Percentiles rank a stretch among this genome's conserved stretches.
phyloP scores from a whole-genome alignment of 768 basidiomycete species.

The Tubosaeta brunneosetosa region DNA sequence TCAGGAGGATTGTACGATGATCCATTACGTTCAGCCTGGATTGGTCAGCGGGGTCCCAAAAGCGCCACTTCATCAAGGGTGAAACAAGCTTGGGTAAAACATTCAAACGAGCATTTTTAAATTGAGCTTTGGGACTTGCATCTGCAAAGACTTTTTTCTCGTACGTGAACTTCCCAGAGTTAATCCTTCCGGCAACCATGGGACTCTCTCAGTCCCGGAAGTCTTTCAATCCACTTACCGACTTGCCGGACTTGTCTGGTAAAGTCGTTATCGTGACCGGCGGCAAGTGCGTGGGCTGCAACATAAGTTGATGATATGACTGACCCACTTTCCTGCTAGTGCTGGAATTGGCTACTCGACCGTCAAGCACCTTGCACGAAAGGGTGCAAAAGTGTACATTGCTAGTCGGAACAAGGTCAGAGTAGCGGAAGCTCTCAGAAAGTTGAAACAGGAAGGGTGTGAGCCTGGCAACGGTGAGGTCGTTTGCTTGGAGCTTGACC shows the following conservation, averaged over 20 bases:
- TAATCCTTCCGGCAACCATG: constrained; percentile 1
- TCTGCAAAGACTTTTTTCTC: background rate
- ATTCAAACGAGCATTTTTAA: background rate
- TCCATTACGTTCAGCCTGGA: too few relatives aligned
- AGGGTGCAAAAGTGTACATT: constrained; percentile 58
- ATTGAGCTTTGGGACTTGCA: background rate
- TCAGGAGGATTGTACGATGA: too few relatives aligned
- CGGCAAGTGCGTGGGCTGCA: constrained; percentile 39
- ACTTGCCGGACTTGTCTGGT: constrained; percentile 32
- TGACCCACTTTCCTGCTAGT: constrained; percentile 20
- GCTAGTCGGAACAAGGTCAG: constrained; percentile 45
- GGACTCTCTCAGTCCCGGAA: constrained; percentile 18
- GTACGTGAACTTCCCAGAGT: background rate
- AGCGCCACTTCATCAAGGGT: too few relatives aligned
- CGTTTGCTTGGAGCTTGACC: constrained; percentile 47
- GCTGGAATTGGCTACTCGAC: constrained; percentile 49
- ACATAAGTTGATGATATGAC: too few relatives aligned
- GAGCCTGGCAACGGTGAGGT: constrained; percentile 44
- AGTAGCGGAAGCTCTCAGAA: constrained; percentile 45
- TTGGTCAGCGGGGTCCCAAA: too few relatives aligned
- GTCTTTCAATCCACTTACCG: constrained; percentile 34
- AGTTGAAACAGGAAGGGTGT: constrained; percentile 41
- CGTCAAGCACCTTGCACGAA: constrained; percentile 45
- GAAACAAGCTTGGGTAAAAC: too few relatives aligned
- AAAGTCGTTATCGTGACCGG: constrained; percentile 55